A percentile compares a stretch with the other conserved stretches of the same genome.
Evolutionary conservation across 352 stramenopile species (phyloP).

Genomic region (Phytophthora vignae): DNA sequence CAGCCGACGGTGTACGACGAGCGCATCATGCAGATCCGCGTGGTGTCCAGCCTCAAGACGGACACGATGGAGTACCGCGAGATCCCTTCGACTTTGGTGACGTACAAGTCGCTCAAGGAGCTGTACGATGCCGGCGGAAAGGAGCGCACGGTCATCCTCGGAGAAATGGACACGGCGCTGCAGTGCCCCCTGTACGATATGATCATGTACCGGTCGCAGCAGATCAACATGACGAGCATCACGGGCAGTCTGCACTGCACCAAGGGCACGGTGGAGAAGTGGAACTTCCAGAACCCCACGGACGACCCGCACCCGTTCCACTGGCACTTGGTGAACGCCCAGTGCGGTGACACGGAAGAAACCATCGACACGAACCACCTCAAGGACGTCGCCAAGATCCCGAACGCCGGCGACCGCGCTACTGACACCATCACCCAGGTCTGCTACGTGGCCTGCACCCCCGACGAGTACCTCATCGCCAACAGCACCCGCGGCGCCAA

Average conservation of each 20-base stretch:
- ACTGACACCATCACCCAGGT: constrained; percentile 64
- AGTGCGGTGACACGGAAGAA: constrained; percentile 72
- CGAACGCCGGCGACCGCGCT: constrained; percentile 54
- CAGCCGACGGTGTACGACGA: constrained; percentile 59
- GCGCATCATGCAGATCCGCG: constrained; percentile 57
- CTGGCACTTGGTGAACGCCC: constrained; percentile 81
- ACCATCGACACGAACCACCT: constrained; percentile 69
- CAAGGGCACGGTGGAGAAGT: constrained; percentile 81
- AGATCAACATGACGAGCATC: constrained; percentile 61
- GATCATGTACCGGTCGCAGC: constrained; percentile 61
- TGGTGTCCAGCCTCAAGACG: constrained; percentile 51
- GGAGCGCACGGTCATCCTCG: constrained; percentile 62
- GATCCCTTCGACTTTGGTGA: constrained; percentile 46
- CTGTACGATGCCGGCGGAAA: constrained; percentile 64
- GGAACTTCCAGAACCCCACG: constrained; percentile 84
- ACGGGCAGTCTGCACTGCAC: constrained; percentile 61
- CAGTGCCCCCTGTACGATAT: constrained; percentile 48
- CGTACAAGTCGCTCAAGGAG: constrained; percentile 64
- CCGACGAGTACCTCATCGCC: constrained; percentile 67
- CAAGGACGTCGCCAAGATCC: constrained; percentile 76
- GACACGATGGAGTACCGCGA: constrained; percentile 42
- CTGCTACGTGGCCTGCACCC: constrained; percentile 82
- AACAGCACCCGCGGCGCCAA: constrained; percentile 56
- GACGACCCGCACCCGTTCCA: constrained; percentile 85
- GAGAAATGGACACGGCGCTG: constrained; percentile 59